These are phyloP conservation scores for Euphorbia celastroides DNA, from an alignment of 441 rosid species.

Conservation along the genomic window DNA sequence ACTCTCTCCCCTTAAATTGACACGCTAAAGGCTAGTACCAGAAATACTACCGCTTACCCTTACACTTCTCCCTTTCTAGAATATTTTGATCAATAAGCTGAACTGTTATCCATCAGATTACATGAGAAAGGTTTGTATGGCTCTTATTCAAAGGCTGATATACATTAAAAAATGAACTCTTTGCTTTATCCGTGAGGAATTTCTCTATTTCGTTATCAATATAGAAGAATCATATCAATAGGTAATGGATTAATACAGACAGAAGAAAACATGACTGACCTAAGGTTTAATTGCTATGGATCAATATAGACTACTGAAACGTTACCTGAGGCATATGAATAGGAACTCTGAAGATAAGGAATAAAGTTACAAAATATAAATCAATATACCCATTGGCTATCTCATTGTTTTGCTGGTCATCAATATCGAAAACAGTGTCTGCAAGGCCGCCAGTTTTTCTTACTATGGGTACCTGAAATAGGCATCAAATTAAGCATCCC, in stretches of 20 bases:
- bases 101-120: background rate
- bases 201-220: background rate
- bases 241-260: background rate
- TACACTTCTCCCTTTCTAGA: background rate
- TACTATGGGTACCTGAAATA: conserved; percentile 46
- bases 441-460: conserved; percentile 65
- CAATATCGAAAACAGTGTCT: conserved; percentile 52
- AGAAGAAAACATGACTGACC: background rate
- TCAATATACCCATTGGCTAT: conserved; percentile 44
- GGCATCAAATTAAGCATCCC: conserved; percentile 3
- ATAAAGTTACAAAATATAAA: background rate
- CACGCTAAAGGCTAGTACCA: background rate
- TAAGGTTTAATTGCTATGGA: background rate
- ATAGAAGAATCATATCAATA: background rate
- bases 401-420: conserved; percentile 30
- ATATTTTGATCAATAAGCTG: background rate
- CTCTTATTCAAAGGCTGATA: background rate
- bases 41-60: background rate
- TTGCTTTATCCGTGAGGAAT: background rate
- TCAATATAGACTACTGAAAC: background rate
- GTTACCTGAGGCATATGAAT: background rate
- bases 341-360: background rate
- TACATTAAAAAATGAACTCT: background rate
- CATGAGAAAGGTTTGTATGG: background rate
- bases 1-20: background rate